These are phyloP conservation scores for Dalbergia oliveri DNA, from an alignment of 306 rosid genomes.

Conservation along the genomic window DNA sequence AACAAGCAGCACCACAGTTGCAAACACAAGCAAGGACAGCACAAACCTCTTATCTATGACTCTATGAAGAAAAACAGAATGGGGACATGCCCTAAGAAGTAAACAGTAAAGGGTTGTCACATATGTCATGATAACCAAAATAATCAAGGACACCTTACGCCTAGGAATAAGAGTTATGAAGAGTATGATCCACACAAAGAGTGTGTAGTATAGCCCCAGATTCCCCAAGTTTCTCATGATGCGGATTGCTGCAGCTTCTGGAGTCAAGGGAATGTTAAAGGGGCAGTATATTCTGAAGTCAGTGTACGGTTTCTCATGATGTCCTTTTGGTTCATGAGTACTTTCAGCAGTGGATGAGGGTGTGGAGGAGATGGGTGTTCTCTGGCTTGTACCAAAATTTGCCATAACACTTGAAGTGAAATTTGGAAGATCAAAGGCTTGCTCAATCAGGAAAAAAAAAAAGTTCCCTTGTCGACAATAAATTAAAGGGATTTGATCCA, in stretches of 20 bases:
- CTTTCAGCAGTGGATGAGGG: constrained; percentile 34
- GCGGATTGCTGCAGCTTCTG: constrained; percentile 60
- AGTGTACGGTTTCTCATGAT: constrained; percentile 42
- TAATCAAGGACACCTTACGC: constrained; percentile 58
- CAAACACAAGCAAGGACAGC: constrained; percentile 54
- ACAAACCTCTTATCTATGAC: constrained; percentile 53
- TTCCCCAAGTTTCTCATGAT: constrained; percentile 54
- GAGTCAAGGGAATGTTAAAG: constrained; percentile 57
- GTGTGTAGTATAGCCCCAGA: constrained; percentile 56
- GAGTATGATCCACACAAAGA: constrained; percentile 70
- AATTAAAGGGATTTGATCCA: neutral
- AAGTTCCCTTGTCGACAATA: neutral
- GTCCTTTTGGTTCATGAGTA: constrained; percentile 44
- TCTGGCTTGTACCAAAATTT: constrained; percentile 54
- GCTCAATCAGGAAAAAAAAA: no score
- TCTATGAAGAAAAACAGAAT: constrained; percentile 54
- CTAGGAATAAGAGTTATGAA: constrained; percentile 62
- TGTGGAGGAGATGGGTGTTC: constrained; percentile 46
- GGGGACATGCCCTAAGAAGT: constrained; percentile 55
- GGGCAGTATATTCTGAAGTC: constrained; percentile 54
- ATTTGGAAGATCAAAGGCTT: constrained; percentile 27
- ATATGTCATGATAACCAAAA: constrained; percentile 58
- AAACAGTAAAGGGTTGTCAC: constrained; percentile 54
- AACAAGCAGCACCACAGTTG: constrained; percentile 52
- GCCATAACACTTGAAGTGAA: constrained; percentile 48